Conservation (phyloP, 306 rosid genomes). For the Quercus bicolor region DNA sequence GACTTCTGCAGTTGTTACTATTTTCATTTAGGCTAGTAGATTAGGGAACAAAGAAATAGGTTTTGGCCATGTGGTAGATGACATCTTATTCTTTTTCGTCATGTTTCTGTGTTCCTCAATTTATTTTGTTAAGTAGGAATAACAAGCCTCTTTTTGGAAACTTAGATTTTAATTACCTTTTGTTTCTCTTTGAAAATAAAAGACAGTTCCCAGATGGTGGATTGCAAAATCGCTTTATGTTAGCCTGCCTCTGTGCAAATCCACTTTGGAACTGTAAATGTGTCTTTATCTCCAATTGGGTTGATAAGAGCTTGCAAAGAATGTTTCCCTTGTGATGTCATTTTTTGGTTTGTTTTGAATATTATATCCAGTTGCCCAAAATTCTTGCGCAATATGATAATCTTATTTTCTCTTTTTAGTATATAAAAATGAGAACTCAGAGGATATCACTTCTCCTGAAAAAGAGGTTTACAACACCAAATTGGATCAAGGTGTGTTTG, state of each 20-base stretch:
- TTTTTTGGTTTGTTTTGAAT: not conserved
- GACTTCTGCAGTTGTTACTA: conserved; percentile 5
- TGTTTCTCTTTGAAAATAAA: not conserved
- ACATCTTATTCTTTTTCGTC: not conserved
- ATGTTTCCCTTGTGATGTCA: conserved; percentile 12
- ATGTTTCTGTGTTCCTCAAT: not conserved
- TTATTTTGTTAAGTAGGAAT: not conserved
- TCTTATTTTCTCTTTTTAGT: conserved; percentile 49
- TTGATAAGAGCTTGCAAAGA: not conserved
- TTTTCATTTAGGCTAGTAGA: not conserved
- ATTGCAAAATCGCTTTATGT: conserved; percentile 10
- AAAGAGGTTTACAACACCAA: conserved; percentile 86
- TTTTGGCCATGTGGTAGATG: not conserved
- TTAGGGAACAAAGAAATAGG: not conserved
- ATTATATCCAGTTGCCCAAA: not conserved
- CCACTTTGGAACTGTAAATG: conserved; percentile 12
- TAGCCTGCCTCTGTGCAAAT: not conserved
- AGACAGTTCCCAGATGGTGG: not conserved
- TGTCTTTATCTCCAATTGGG: not conserved
- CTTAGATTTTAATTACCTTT: no score
- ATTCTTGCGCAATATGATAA: not conserved
- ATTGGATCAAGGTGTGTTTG: conserved; percentile 82
- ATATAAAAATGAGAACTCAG: conserved; percentile 77
- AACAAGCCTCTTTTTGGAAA: no score
- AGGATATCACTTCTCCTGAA: conserved; percentile 76